Evolutionary conservation across 129 eudicot genomes (phyloP), one percentile per base, ranked within the genome.

Genomic region (Flaveria linearis): DNA sequence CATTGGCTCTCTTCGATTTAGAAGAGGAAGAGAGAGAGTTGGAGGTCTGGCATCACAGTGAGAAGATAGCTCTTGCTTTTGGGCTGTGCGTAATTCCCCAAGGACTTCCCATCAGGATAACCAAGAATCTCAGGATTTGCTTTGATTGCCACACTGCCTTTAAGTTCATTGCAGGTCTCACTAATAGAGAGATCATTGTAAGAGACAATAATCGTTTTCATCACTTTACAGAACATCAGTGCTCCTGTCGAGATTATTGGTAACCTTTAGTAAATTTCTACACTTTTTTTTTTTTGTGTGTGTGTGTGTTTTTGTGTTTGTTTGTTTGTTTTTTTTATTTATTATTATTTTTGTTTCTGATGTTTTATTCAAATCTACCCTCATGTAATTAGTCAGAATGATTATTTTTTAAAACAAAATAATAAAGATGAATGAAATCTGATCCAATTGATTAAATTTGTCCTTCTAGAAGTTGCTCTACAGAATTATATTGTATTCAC

Each of bases 1-100:
- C 81, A 23, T 43, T 86, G 63, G 83, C 93, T 10, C 92, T 92
- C 0, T 90, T 87, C 30, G 93, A 89, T 86, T 49, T 89, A 43
- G 96, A 92, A 81, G 98, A 92, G 75, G 98, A 89, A 88, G 98
- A 92, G 72, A 85, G 85, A 45, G 96, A 92, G 79, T 82, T 91
- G 11, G 96, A 92, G 82, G 89, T 92, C 82, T 87, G 91, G 87
- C 71, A 64, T 73, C 97, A 92, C 47, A 92, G 97, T 64, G 90
- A 91, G 81, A 91, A 88, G 81, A 85, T 88, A 74, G 97, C 97
- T 3, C 88, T 91, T 72, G 95, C 92, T 10, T 91, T 88, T 67
- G 95, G 94, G 39, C 87, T 88, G 9, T 76, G 88, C 69, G 95
- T 85, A 1, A 76, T 85, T 20, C 95, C 97, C 3, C 84, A 76